Base-by-base conservation (phyloP, 768 basidiomycete genomes). In the Hebeloma cylindrosporum region DNA sequence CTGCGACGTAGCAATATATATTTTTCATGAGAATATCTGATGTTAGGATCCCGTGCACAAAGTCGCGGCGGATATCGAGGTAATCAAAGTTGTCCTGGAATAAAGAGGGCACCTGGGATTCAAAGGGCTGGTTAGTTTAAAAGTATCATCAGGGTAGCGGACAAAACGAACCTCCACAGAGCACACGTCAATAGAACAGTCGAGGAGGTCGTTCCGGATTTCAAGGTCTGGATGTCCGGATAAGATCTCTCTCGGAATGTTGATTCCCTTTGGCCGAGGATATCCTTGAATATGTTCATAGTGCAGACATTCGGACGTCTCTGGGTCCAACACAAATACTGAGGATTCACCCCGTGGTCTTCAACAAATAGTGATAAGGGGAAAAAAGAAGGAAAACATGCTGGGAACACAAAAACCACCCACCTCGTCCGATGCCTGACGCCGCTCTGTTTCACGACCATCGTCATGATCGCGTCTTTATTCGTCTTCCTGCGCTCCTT, bases 51-150 rank as follows among this genome's bases (percentile, higher is more conserved):
- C 95, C 95, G 59, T 90, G 89, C 11, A 97, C 88, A 58, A 99
- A 96, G 66, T 98, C 93, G 53, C 82, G 75, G 45, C 93, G 82
- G 48, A 98, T 78, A 66, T 94, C 92, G 10, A 83, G 82, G 59
- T 94, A 97, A 68, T 98, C 96, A 59, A 99, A 99, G 68, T 98
- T 98, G 68, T 98, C 96, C 62, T 94, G 93, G 70, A 98, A 99
- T 4, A 97, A 63, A 1, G 94, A 94, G 1, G 93, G 93, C 27
- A 98, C 89, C 88, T 96, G 56, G 10, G 38, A 43, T 45, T n/a
- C n/a, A 13, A 14, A 40, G n/a, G n/a, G n/a, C n/a, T n/a, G n/a
- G n/a, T n/a, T n/a, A n/a, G n/a, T n/a, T 21, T 17, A 20, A 36
- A 47, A 40, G 28, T 11, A 26, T 47, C 13, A 22, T 13, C 28